These are phyloP conservation scores for Ophiocordyceps camponoti-floridani DNA, from an alignment of 2,329 filamentous ascomycete species.

Conservation along the genomic window DNA sequence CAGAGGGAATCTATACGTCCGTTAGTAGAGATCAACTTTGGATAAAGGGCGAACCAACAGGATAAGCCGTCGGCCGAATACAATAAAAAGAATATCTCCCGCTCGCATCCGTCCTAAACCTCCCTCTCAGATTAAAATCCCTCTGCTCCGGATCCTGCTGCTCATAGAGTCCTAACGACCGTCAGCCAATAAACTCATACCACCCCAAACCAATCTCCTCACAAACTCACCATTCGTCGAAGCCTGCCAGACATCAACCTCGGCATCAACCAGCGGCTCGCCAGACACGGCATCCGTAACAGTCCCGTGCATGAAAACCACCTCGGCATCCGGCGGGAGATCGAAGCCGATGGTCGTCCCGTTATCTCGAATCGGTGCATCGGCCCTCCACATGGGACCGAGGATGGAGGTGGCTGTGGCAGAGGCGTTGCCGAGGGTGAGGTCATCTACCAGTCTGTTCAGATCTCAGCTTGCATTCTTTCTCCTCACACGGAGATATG, in stretches of 20 bases:
- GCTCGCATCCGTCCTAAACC: constrained; percentile 47
- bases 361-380: constrained; percentile 52
- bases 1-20: constrained; percentile 16
- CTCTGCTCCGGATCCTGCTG: constrained; percentile 55
- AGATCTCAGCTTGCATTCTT: neutral
- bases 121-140: constrained; percentile 58
- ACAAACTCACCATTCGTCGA: constrained; percentile 42
- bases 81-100: constrained; percentile 47
- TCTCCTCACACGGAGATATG: neutral
- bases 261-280: constrained; percentile 43
- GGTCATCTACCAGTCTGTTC: constrained; percentile 55
- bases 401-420: constrained; percentile 63
- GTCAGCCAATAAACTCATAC: neutral
- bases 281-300: constrained; percentile 39
- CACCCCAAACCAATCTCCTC: neutral
- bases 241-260: constrained; percentile 66
- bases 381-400: constrained; percentile 66
- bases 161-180: constrained; percentile 34
- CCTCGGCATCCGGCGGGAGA: constrained; percentile 27
- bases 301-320: constrained; percentile 46
- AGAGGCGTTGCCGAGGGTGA: constrained; percentile 42
- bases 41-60: too few relatives aligned
- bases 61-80: constrained; percentile 39
- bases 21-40: too few relatives aligned
- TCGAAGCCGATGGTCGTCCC: constrained; percentile 46